A percentile compares a stretch with the other conserved stretches of the same genome.
Evolutionary conservation across 2,329 filamentous ascomycete genomes (phyloP).

Genomic region (Basipetospora sp.): DNA sequence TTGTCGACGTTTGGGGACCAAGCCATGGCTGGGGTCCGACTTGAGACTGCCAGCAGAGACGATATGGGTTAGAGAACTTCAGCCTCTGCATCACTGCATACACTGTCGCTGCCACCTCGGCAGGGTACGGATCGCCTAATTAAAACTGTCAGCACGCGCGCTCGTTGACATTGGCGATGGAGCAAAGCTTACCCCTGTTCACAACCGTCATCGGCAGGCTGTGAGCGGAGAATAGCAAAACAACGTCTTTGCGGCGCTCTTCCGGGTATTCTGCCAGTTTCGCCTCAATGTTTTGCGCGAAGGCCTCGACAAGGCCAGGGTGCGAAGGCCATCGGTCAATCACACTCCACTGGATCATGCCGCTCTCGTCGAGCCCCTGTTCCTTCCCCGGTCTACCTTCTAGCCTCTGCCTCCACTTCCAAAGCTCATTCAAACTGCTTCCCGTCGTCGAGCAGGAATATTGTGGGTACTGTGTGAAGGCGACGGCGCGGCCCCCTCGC

Average conservation of each 20-base stretch:
- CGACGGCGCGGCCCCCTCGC: conserved; percentile 81
- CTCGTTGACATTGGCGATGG: neutral
- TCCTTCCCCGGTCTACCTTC: conserved; percentile 56
- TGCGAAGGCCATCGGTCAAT: conserved; percentile 98
- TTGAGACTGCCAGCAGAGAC: conserved; percentile 94
- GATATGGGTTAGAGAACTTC: conserved; percentile 76
- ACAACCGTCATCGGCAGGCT: conserved; percentile 95
- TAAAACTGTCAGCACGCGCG: conserved; percentile 14
- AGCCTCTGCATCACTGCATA: conserved; percentile 91
- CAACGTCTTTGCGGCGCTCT: conserved; percentile 63
- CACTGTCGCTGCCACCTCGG: conserved; percentile 89
- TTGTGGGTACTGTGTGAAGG: conserved; percentile 96
- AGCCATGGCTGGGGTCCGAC: conserved; percentile 92
- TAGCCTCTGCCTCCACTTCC: conserved; percentile 85
- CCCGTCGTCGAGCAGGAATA: conserved; percentile 97
- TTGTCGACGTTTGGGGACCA: conserved; percentile 78
- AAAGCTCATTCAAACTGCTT: conserved; percentile 88
- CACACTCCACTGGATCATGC: conserved; percentile 84
- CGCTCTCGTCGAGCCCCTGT: conserved; percentile 35
- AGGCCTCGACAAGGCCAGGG: conserved; percentile 73
- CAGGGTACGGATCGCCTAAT: conserved; percentile 77
- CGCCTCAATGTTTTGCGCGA: conserved; percentile 81
- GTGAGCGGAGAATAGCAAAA: conserved; percentile 87
- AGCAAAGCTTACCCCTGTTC: conserved; percentile 53
- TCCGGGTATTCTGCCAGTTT: conserved; percentile 72